Evolutionary conservation across 768 basidiomycete genomes (phyloP), one percentile per base, ranked within the genome.

Genomic region (Mycena floridula): DNA sequence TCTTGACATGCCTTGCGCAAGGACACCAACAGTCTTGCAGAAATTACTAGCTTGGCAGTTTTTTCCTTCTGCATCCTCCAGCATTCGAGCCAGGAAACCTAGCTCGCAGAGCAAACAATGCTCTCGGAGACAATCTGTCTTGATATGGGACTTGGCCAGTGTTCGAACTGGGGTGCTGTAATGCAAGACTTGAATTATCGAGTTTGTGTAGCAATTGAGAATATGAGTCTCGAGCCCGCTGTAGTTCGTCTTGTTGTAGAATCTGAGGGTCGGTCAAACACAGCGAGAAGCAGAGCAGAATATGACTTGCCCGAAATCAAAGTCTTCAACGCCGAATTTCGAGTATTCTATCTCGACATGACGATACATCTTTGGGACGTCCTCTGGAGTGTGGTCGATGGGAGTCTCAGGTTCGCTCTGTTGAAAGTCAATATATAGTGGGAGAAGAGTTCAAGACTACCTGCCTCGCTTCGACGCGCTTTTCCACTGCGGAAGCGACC

Each of bases 31-130:
- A 2, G 92, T 87, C 62, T 91, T 86, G 61, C 93, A 98, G 55
- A 97, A 99, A 61, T 99, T 99, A 61, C 86, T 93, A 5, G 93
- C 82, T 61, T 98, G 95, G 56, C 95, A 97, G 54, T 99, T 98
- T 16, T 76, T 89, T 0, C 96, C 96, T 28, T 72, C 74, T 0
- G 96, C 95, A 56, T 98, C 94, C 62, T 95, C 91, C 26, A 99
- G 72, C 95, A 98, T 99, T 24, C 91, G 77, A 46, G 84, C 85
- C 21, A 95, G 77, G 57, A 98, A 98, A 2, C 95, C 96, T 22
- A 95, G 72, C 62, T 99, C 95, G 61, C 96, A 98, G 0, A 97
- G 67, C 7, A 98, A 69, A 60, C 95, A 99, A 59, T 97, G 86
- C 56, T 99, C 95, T 51, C 85, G 76, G 24, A 77, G 76, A 61